Conservation (phyloP, 345 rosid genomes). For the Linum trigynum region DNA sequence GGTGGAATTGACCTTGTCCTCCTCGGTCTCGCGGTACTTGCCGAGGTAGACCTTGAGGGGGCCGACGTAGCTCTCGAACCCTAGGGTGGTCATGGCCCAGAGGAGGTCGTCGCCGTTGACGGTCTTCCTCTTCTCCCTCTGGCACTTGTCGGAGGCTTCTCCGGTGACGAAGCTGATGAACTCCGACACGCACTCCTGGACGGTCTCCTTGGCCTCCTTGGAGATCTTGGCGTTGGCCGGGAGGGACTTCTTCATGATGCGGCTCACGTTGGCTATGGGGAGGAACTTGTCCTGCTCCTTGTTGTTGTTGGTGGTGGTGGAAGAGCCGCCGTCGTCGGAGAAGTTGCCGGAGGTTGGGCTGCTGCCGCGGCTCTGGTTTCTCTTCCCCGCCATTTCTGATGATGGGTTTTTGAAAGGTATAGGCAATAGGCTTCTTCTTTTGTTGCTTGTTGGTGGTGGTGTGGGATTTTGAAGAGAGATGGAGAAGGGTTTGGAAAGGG, state of each 20-base stretch:
- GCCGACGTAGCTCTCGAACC: constrained; percentile 19
- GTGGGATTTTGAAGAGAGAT: constrained; percentile 16
- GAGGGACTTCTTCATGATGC: constrained; percentile 22
- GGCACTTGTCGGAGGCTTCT: constrained; percentile 26
- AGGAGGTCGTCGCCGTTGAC: constrained; percentile 22
- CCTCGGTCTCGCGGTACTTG: constrained; percentile 17
- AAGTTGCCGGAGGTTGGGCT: constrained; percentile 35
- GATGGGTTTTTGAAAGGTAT: no score
- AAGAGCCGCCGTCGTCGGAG: constrained; percentile 21
- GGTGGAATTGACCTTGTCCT: constrained; percentile 15
- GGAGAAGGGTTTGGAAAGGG: constrained; percentile 10
- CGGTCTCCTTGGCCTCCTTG: constrained; percentile 23
- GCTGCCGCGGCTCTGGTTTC: constrained; percentile 26
- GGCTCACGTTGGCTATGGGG: constrained; percentile 20
- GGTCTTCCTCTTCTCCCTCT: constrained; percentile 23
- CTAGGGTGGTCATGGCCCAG: constrained; percentile 23
- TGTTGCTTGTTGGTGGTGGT: background rate
- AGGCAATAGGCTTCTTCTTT: background rate
- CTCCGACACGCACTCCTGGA: constrained; percentile 22
- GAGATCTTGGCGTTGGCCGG: constrained; percentile 24
- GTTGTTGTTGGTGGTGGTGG: background rate
- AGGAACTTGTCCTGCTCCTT: constrained; percentile 19
- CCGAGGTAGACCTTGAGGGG: constrained; percentile 18
- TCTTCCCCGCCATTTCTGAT: constrained; percentile 28
- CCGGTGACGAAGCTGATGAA: constrained; percentile 8